phyloP scores from a whole-genome alignment of 2,329 filamentous ascomycete genomes.

The Penicillium sp. region DNA sequence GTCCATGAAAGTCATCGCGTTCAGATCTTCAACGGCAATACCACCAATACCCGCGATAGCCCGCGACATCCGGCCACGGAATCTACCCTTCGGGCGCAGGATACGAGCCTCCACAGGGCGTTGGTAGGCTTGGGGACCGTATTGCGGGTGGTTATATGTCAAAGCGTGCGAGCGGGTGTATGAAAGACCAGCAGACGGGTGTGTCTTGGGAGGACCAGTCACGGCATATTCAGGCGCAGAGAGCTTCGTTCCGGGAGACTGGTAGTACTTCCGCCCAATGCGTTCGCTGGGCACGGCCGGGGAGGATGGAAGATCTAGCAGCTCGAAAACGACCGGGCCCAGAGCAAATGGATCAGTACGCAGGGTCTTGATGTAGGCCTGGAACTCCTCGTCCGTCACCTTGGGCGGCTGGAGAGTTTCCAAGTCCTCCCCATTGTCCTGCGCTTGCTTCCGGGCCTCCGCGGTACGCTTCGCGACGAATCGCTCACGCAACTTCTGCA shows the following conservation, averaged over 20 bases:
- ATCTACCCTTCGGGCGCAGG: constrained; percentile 50
- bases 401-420: constrained; percentile 30
- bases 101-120: constrained; percentile 61
- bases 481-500: constrained; percentile 40
- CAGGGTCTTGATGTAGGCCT: constrained; percentile 48
- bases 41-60: constrained; percentile 45
- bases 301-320: constrained; percentile 58
- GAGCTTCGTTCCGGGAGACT: constrained; percentile 37
- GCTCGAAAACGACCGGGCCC: constrained; percentile 55
- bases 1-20: constrained; percentile 36
- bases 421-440: constrained; percentile 45
- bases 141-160: constrained; percentile 61
- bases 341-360: constrained; percentile 49
- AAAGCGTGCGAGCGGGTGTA: constrained; percentile 60
- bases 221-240: constrained; percentile 47
- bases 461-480: constrained; percentile 37
- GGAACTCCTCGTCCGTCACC: constrained; percentile 50
- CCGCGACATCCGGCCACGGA: constrained; percentile 34
- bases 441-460: constrained; percentile 40
- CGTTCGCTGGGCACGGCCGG: constrained; percentile 41
- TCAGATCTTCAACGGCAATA: constrained; percentile 44
- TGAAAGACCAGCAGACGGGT: constrained; percentile 65
- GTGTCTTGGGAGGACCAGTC: constrained; percentile 60
- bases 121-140: constrained; percentile 58
- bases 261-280: constrained; percentile 38